Conservation (phyloP, 768 basidiomycete genomes). For the Chiua virens region DNA sequence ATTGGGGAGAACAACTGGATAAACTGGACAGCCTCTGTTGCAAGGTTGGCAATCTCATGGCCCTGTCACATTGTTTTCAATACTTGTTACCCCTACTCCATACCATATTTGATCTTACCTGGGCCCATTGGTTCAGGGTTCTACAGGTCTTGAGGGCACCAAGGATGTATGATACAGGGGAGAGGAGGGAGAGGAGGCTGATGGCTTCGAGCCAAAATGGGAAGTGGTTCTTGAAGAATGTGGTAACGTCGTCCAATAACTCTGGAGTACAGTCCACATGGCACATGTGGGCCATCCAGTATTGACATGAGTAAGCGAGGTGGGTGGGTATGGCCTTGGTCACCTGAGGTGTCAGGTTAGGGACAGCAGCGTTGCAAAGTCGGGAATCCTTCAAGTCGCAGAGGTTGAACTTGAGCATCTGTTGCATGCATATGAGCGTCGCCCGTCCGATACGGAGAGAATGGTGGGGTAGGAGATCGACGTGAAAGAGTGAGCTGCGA, state of each 20-base stretch:
- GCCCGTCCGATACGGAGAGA: constrained; percentile 22
- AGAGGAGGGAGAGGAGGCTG: constrained; percentile 13
- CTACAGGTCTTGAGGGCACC: constrained; percentile 12
- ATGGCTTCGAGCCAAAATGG: constrained; percentile 43
- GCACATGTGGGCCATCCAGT: constrained; percentile 35
- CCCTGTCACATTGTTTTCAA: constrained; percentile 10
- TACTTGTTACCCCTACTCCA: not conserved
- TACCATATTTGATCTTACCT: constrained; percentile 5
- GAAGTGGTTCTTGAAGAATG: constrained; percentile 25
- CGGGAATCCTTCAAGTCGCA: constrained; percentile 37
- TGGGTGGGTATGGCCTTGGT: constrained; percentile 25
- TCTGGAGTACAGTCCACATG: constrained; percentile 7
- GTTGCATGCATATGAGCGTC: constrained; percentile 32
- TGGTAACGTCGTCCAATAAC: constrained; percentile 13
- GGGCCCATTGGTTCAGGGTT: constrained; percentile 13
- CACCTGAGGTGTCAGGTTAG: constrained; percentile 16
- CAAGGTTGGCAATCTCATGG: constrained; percentile 12
- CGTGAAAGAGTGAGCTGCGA: constrained; percentile 24
- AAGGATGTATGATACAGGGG: constrained; percentile 2
- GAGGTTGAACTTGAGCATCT: constrained; percentile 39
- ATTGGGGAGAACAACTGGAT: constrained; percentile 28
- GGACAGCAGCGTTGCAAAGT: constrained; percentile 27
- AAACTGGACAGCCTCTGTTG: constrained; percentile 30
- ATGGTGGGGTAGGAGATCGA: constrained; percentile 12
- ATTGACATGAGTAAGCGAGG: constrained; percentile 38